phyloP scores from a whole-genome alignment of 352 stramenopile genomes.

The Pythium biforme region DNA sequence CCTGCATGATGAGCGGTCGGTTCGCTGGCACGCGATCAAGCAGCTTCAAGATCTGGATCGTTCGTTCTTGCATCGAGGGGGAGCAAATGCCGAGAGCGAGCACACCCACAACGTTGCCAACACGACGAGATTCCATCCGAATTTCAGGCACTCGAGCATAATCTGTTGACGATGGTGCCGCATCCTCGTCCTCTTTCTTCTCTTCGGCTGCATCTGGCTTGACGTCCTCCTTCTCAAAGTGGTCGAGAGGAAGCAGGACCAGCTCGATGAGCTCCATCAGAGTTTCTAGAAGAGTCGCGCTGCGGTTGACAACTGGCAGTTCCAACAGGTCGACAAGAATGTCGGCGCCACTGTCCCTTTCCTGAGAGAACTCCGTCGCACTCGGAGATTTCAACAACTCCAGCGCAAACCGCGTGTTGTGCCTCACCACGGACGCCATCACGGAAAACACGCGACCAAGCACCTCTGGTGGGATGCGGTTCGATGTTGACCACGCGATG shows the following conservation, averaged over 20 bases:
- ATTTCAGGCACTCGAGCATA: constrained; percentile 73
- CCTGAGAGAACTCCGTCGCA: neutral
- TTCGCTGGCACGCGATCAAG: constrained; percentile 68
- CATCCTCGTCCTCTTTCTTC: constrained; percentile 47
- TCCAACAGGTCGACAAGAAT: constrained; percentile 90
- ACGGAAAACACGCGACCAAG: constrained; percentile 88
- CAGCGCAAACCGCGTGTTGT: constrained; percentile 89
- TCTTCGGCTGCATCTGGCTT: constrained; percentile 31
- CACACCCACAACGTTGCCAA: constrained; percentile 65
- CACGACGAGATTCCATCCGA: constrained; percentile 47
- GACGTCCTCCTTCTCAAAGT: constrained; percentile 48
- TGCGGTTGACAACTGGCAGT: constrained; percentile 82
- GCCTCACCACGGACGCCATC: constrained; percentile 87
- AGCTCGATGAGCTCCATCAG: constrained; percentile 91
- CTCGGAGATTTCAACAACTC: constrained; percentile 62
- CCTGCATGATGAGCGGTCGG: constrained; percentile 54
- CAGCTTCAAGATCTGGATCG: constrained; percentile 75
- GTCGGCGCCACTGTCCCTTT: constrained; percentile 36
- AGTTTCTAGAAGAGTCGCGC: constrained; percentile 91
- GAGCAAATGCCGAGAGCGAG: constrained; percentile 81
- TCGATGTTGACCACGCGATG: constrained; percentile 14
- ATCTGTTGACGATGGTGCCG: constrained; percentile 25
- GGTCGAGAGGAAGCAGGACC: constrained; percentile 84
- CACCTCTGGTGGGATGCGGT: constrained; percentile 78
- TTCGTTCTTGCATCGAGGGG: constrained; percentile 79